These are phyloP conservation scores for Apiotrichum montevideense DNA, from an alignment of 1,284 basidiomycete genomes.

Conservation along the genomic window DNA sequence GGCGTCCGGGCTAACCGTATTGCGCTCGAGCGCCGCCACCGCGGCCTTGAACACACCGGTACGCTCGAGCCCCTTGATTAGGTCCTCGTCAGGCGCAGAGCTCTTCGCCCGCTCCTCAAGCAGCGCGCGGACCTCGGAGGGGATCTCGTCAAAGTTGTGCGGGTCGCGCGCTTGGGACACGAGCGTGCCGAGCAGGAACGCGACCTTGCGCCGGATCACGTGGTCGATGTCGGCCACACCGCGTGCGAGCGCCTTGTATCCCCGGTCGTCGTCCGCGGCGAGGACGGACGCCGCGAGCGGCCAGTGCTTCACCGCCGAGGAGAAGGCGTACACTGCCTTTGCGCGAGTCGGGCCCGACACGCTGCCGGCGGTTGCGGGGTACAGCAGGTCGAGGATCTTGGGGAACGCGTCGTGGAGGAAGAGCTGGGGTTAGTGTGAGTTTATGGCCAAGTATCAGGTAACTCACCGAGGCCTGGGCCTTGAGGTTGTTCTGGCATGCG, in stretches of 20 bases:
- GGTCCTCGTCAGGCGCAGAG: constrained; percentile 20
- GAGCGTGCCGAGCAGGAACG: constrained; percentile 75
- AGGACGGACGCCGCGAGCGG: constrained; percentile 24
- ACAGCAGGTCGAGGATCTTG: constrained; percentile 59
- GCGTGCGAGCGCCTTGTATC: constrained; percentile 25
- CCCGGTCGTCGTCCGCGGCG: constrained; percentile 14
- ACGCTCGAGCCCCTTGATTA: constrained; percentile 25
- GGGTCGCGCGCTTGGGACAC: constrained; percentile 60
- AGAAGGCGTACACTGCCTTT: constrained; percentile 83
- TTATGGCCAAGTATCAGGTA: neutral
- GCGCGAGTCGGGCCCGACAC: constrained; percentile 48
- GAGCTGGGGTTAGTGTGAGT: constrained; percentile 54
- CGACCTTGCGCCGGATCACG: constrained; percentile 70
- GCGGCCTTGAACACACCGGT: constrained; percentile 18
- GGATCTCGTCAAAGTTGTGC: constrained; percentile 39
- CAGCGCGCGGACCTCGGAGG: constrained; percentile 35
- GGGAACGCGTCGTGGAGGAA: constrained; percentile 64
- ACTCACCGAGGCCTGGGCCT: constrained; percentile 77
- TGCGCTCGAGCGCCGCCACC: constrained; percentile 50
- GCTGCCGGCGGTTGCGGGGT: constrained; percentile 40
- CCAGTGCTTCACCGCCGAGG: constrained; percentile 71
- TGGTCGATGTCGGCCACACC: constrained; percentile 63
- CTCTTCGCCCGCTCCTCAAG: constrained; percentile 24
- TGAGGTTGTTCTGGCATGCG: constrained; percentile 89
- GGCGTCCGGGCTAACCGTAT: constrained; percentile 58